Base-by-base conservation (phyloP, 495 filamentous ascomycete genomes). In the Rusavskia elegans region DNA sequence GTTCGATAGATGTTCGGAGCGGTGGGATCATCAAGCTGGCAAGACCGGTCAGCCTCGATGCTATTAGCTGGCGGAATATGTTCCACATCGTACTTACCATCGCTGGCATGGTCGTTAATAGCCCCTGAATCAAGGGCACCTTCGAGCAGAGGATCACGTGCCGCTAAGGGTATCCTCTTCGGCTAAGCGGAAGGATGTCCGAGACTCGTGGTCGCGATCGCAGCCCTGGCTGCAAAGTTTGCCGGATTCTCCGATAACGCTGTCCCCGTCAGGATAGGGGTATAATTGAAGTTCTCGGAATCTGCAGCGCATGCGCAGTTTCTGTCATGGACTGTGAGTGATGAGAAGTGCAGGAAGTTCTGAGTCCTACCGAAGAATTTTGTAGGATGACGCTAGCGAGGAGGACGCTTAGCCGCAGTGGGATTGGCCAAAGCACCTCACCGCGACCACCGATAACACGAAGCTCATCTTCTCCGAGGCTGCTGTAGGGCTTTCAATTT, bases 1-100 rank as follows among this genome's bases (percentile, higher is more conserved):
- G 76, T 71, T 36, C 83, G 78, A 62, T 70, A 62, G 53, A 68
- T 59, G 49, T 68, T 54, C 32, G 66, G 65, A 38, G 67, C 62
- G 39, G 70, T 76, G 27, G 85, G 81, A 62, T 94, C 88, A 58
- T 89, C 86, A 61, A 90, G 79, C 67, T 37, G 46, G 49, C 7
- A 23, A 13, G 35, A 48, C 23, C 14, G 6, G 23, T 48, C 23
- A 48, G 9, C 20, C 14, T 17, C n/a, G 9, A 42, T n/a, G 8
- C 8, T 42, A 11, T 42, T 21, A 6, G 25, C 25, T 42, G n/a
- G 20, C n/a, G 14, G n/a, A 42, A 11, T 2, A n/a, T 7, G 3
- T 5, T 17, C n/a, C n/a, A 19, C 14, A 21, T 14, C 5, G 16
- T 19, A 42, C 5, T 17, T 42, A 42, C 40, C 40, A 42, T 42